phyloP scores from a whole-genome alignment of 2,329 filamentous ascomycete genomes.

The Aspergillus eucalypticola region DNA sequence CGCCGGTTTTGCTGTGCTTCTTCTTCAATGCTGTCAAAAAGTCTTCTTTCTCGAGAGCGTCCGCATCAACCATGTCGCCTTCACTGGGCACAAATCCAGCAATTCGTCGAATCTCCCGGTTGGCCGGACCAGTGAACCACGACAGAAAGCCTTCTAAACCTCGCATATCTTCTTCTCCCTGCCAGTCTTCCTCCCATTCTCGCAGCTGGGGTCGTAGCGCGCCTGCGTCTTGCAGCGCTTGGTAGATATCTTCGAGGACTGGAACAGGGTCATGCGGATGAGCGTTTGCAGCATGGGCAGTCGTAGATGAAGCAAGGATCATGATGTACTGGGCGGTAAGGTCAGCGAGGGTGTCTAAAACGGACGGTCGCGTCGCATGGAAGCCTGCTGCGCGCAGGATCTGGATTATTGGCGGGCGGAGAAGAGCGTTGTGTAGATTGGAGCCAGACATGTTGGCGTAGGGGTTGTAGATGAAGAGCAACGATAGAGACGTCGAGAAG shows the following conservation, averaged over 20 bases:
- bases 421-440: conserved; percentile 70
- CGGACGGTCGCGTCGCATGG: conserved; percentile 75
- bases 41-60: conserved; percentile 63
- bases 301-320: conserved; percentile 71
- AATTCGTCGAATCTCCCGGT: conserved; percentile 78
- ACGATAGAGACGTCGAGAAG: not conserved
- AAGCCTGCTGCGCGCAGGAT: conserved; percentile 91
- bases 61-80: conserved; percentile 51
- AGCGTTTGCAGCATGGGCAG: conserved; percentile 69
- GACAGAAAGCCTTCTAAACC: conserved; percentile 75
- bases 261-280: conserved; percentile 64
- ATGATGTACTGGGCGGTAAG: conserved; percentile 79
- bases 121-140: conserved; percentile 74
- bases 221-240: conserved; percentile 81
- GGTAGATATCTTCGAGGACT: conserved; percentile 74
- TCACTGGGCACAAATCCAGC: conserved; percentile 68
- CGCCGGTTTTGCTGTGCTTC: conserved; percentile 85
- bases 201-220: conserved; percentile 68
- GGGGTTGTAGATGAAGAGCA: not conserved
- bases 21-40: conserved; percentile 80
- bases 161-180: conserved; percentile 71
- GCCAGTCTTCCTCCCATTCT: conserved; percentile 68
- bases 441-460: conserved; percentile 46
- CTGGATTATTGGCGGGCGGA: conserved; percentile 84
- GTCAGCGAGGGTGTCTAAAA: conserved; percentile 85